Percentiles rank a stretch among this genome's conserved stretches.
Evolutionary conservation across 23 red algal species (phyloP).

Genomic region (Gracilariopsis chorda): DNA sequence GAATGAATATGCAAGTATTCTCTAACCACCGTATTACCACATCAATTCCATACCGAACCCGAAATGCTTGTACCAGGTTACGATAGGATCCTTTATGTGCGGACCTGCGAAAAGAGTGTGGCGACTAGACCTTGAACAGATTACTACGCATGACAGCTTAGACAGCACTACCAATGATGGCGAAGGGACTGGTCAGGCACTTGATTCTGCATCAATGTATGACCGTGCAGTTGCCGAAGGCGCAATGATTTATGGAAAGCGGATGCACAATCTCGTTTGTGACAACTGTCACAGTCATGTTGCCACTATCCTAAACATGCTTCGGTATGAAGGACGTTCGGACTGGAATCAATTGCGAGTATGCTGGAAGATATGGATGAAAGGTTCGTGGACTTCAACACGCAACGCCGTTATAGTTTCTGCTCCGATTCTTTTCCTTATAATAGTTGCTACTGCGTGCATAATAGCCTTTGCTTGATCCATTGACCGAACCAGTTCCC

Average conservation of each 20-base stretch:
- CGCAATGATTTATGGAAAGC: conserved; percentile 27
- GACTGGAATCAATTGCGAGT: conserved; percentile 58
- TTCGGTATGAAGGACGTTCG: conserved; percentile 31
- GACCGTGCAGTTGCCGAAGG: conserved; percentile 35
- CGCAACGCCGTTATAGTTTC: not conserved
- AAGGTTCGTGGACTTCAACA: conserved; percentile 25
- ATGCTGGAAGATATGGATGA: conserved; percentile 30
- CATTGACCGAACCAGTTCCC: too few relatives aligned
- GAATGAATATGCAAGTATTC: not conserved
- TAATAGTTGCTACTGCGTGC: not conserved
- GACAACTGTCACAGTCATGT: conserved; percentile 72
- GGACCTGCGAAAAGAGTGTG: conserved; percentile 49
- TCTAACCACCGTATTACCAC: not conserved
- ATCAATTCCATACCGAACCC: not conserved
- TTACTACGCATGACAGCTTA: not conserved
- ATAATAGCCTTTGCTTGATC: too few relatives aligned
- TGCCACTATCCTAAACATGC: conserved; percentile 22
- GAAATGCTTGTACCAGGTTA: not conserved
- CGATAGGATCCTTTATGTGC: conserved; percentile 55
- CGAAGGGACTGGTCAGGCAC: not conserved
- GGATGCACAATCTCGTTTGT: conserved; percentile 50
- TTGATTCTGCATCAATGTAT: not conserved
- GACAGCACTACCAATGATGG: not conserved
- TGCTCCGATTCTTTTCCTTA: not conserved
- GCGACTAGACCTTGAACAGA: conserved; percentile 7